These are phyloP conservation scores for Hypoxylon lienhwacheense DNA, from an alignment of 495 filamentous ascomycete species.

Conservation along the genomic window DNA sequence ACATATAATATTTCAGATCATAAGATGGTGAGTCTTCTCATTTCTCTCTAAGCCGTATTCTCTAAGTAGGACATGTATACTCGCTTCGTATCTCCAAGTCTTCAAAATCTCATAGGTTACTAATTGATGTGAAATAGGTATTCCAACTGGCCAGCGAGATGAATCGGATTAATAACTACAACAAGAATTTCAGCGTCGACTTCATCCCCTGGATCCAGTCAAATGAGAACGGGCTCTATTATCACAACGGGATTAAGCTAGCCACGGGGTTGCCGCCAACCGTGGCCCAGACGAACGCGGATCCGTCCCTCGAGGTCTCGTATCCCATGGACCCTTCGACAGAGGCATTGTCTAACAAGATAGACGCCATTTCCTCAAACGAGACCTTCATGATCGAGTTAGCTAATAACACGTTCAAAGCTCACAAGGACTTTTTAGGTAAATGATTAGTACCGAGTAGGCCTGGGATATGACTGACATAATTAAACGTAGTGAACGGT, in stretches of 20 bases:
- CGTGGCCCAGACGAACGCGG: conserved; percentile 49
- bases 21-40: conserved; percentile 45
- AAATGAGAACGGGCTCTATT: conserved; percentile 54
- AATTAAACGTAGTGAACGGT: conserved; percentile 37
- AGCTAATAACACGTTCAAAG: conserved; percentile 63
- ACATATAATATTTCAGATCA: conserved; percentile 60
- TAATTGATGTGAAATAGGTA: conserved; percentile 33
- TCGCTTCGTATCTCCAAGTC: conserved; percentile 44
- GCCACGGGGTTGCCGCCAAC: conserved; percentile 44
- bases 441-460: too few relatives aligned
- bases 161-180: conserved; percentile 58
- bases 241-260: conserved; percentile 56
- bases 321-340: conserved; percentile 38
- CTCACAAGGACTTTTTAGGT: conserved; percentile 64
- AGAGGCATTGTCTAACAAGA: conserved; percentile 42
- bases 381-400: conserved; percentile 44
- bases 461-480: conserved; percentile 28
- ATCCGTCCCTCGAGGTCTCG: conserved; percentile 39
- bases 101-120: conserved; percentile 44
- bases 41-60: too few relatives aligned
- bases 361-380: conserved; percentile 24
- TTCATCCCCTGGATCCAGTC: conserved; percentile 67
- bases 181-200: conserved; percentile 58
- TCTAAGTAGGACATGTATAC: too few relatives aligned
- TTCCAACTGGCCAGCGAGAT: conserved; percentile 64